A percentile compares a stretch with the other conserved stretches of the same genome.
Conservation (phyloP, 129 eudicot genomes). For the Heracleum sosnowskyi region DNA sequence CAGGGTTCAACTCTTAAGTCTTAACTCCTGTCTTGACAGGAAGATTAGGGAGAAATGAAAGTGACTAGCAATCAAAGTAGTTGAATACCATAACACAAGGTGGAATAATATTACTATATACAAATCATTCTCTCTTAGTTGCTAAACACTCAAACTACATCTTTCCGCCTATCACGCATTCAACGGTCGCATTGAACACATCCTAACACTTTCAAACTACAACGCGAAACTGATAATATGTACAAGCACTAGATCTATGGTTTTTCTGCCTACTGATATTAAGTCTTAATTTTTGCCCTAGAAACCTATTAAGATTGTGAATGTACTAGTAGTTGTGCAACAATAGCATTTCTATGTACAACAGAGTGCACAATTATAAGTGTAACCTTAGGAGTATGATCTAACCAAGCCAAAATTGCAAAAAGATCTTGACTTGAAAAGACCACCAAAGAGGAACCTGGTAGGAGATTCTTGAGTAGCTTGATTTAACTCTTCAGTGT, state of each 20-base stretch:
- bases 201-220: neutral
- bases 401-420: slow-evolving; percentile 81
- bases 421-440: slow-evolving; percentile 83
- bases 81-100: neutral
- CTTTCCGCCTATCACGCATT: neutral
- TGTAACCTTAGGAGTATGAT: slow-evolving; percentile 54
- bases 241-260: slow-evolving; percentile 12
- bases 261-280: neutral
- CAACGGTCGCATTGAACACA: slow-evolving; percentile 18
- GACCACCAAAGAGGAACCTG: slow-evolving; percentile 88
- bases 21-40: neutral
- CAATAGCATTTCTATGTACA: slow-evolving; percentile 12
- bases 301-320: slow-evolving; percentile 3
- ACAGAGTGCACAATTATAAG: slow-evolving; percentile 9
- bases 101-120: slow-evolving; percentile 3
- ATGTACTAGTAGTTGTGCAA: neutral
- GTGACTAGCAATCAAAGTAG: neutral
- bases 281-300: neutral
- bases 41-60: neutral
- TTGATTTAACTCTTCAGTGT: slow-evolving; percentile 37
- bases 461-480: slow-evolving; percentile 86
- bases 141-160: neutral
- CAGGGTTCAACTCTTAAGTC: neutral
- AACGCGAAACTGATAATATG: neutral
- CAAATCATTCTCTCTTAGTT: slow-evolving; percentile 9